A percentile compares a stretch with the other conserved stretches of the same genome.
Evolutionary conservation across 2,329 filamentous ascomycete species (phyloP).

Genomic region (Verticillium nubilum): DNA sequence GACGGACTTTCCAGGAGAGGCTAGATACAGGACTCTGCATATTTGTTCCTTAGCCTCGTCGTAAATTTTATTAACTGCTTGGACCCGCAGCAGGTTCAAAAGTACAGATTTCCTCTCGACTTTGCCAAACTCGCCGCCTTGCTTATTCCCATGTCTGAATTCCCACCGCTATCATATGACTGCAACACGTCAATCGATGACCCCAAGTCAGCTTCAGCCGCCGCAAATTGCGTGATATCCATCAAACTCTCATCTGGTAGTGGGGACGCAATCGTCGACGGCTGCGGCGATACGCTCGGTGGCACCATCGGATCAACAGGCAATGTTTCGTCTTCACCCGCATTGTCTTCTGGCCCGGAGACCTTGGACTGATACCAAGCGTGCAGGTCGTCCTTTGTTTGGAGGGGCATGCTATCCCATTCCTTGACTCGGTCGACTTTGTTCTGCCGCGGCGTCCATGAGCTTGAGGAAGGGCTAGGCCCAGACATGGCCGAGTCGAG

Average conservation of each 20-base stretch:
- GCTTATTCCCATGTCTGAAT: background rate
- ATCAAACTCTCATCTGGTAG: background rate
- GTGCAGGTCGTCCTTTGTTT: conserved; percentile 11
- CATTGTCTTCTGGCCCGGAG: background rate
- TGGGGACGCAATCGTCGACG: background rate
- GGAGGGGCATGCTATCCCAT: conserved; percentile 20
- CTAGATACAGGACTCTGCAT: too few species aligned
- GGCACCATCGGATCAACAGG: background rate
- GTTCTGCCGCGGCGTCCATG: conserved; percentile 11
- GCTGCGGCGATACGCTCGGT: background rate
- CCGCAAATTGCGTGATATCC: background rate
- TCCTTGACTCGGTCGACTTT: conserved; percentile 22
- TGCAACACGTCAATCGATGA: background rate
- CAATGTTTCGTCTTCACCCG: conserved; percentile 1
- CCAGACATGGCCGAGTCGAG: background rate
- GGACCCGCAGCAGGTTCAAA: too few species aligned
- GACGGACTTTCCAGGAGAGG: too few species aligned
- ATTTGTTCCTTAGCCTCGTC: too few species aligned
- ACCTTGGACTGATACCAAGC: conserved; percentile 13
- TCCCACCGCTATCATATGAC: background rate
- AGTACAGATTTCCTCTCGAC: conserved; percentile 9
- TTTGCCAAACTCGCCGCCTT: conserved; percentile 7
- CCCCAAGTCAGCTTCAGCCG: background rate
- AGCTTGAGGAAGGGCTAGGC: background rate
- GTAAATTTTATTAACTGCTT: too few species aligned